These are phyloP conservation scores for Candida parachauliodes DNA, from an alignment of 805 yeast species.

Conservation along the genomic window DNA sequence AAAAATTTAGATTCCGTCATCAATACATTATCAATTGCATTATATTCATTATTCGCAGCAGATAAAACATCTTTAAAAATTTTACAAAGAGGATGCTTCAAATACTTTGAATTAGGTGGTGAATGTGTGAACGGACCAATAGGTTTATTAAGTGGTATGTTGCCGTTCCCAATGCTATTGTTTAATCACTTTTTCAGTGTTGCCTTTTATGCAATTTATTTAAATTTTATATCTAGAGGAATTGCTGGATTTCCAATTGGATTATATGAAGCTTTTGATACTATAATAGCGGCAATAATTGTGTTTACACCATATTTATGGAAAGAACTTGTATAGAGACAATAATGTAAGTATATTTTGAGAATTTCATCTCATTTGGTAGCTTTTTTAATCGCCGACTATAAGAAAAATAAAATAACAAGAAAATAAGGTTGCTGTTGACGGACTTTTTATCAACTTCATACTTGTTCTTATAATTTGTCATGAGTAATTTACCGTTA, in stretches of 20 bases:
- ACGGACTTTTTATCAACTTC: neutral
- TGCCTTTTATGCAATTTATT: slow-evolving; percentile 75
- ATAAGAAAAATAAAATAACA: no score
- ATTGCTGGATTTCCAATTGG: slow-evolving; percentile 66
- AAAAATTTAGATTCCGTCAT: slow-evolving; percentile 79
- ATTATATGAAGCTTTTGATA: slow-evolving; percentile 60
- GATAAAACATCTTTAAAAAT: slow-evolving; percentile 60
- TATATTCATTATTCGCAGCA: slow-evolving; percentile 89
- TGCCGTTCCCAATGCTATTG: slow-evolving; percentile 69
- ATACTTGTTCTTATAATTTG: neutral
- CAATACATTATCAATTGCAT: slow-evolving; percentile 86
- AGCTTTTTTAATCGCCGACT: no score
- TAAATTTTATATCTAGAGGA: slow-evolving; percentile 68
- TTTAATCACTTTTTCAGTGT: slow-evolving; percentile 88
- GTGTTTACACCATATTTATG: slow-evolving; percentile 79
- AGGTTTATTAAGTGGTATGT: slow-evolving; percentile 75
- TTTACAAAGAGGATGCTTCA: slow-evolving; percentile 85
- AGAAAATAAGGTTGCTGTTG: neutral
- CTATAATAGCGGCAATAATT: slow-evolving; percentile 66
- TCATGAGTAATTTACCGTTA: slow-evolving; percentile 11
- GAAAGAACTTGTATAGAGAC: slow-evolving; percentile 38
- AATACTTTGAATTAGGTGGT: slow-evolving; percentile 83
- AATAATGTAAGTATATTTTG: no score
- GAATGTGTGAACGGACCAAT: slow-evolving; percentile 74
- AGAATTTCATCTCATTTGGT: no score